These are phyloP conservation scores for Eragrostis nindensis DNA, from an alignment of 176 grass and related monocot genomes.

Conservation along the genomic window DNA sequence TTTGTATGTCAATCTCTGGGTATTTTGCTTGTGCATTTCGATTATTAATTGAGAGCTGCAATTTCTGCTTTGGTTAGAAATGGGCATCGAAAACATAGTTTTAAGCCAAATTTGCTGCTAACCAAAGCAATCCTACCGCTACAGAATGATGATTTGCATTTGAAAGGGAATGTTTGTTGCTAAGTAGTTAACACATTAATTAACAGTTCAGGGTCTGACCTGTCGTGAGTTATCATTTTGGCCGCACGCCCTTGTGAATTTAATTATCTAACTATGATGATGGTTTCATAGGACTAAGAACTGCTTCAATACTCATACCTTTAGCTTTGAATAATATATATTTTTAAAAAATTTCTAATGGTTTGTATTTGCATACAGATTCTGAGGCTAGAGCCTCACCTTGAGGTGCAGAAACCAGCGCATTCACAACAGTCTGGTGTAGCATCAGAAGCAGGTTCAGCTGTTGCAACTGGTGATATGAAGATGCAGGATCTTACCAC, in stretches of 20 bases:
- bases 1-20: not conserved
- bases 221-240: too few species aligned
- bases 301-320: not conserved
- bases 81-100: not conserved
- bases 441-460: constrained; percentile 50
- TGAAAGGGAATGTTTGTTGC: too few species aligned
- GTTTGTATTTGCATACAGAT: constrained; percentile 59
- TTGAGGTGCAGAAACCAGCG: constrained; percentile 37
- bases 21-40: not conserved
- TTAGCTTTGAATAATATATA: not conserved
- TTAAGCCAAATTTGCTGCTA: not conserved
- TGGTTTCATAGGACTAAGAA: not conserved
- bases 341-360: not conserved
- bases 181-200: too few species aligned
- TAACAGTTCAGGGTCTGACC: too few species aligned
- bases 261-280: too few species aligned
- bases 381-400: constrained; percentile 77
- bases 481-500: constrained; percentile 61
- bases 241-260: too few species aligned
- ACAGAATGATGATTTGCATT: too few species aligned
- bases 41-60: too few species aligned
- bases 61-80: not conserved
- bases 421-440: constrained; percentile 56
- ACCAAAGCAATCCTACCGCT: not conserved
- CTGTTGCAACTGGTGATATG: constrained; percentile 48